Conservation (phyloP, 306 rosid genomes). For the Lathyrus tuberosus region DNA sequence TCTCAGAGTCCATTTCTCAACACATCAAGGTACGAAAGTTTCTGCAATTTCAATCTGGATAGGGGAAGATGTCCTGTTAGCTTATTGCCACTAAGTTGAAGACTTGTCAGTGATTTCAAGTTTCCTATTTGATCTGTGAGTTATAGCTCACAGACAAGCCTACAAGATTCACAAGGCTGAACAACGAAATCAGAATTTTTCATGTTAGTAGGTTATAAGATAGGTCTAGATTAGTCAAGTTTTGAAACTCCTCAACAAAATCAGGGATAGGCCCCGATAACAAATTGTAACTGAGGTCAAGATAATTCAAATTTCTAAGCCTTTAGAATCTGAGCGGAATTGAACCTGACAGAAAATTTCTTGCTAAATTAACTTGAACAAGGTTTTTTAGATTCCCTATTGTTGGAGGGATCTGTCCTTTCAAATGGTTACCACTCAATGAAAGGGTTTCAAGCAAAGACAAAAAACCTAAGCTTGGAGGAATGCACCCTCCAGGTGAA, state of each 20-base stretch:
- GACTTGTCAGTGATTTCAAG: constrained; percentile 69
- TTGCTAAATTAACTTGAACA: constrained; percentile 63
- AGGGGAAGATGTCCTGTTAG: constrained; percentile 70
- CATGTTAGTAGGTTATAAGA: no score
- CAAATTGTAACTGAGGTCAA: constrained; percentile 74
- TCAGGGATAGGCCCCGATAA: no score
- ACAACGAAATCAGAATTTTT: constrained; percentile 77
- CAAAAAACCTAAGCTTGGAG: constrained; percentile 72
- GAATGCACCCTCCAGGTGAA: constrained; percentile 72
- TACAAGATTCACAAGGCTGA: constrained; percentile 60
- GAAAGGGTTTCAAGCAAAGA: constrained; percentile 71
- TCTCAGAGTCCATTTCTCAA: constrained; percentile 72
- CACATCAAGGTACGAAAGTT: constrained; percentile 81
- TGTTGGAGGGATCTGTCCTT: constrained; percentile 78
- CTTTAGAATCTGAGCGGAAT: no score
- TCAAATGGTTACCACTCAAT: constrained; percentile 70
- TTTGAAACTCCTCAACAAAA: no score
- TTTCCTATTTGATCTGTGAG: constrained; percentile 67
- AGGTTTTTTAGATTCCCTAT: constrained; percentile 64
- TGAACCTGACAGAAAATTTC: constrained; percentile 59
- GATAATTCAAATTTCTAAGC: constrained; percentile 47
- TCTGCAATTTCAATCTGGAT: constrained; percentile 71
- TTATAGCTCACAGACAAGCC: no score
- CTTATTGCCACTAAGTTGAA: constrained; percentile 67
- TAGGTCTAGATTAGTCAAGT: no score